These are phyloP conservation scores for Elsinoe ampelina DNA, from an alignment of 2,329 filamentous ascomycete species.

Conservation along the genomic window DNA sequence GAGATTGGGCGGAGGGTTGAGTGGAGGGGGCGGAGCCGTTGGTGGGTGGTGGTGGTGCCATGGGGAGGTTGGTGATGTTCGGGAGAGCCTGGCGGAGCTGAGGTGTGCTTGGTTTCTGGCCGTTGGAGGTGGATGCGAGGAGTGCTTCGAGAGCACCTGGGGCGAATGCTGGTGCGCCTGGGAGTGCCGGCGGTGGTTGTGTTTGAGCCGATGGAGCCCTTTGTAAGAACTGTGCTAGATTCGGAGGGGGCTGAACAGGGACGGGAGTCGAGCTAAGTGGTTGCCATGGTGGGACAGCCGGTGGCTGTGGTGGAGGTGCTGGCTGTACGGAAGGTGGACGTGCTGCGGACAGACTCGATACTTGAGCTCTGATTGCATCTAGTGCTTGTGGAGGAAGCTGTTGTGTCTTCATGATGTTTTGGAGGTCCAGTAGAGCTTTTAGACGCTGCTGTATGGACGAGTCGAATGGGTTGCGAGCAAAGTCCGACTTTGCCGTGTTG, in stretches of 20 bases:
- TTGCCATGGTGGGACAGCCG: conserved; percentile 23
- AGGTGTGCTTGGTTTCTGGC: conserved; percentile 29
- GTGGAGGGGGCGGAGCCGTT: conserved; percentile 13
- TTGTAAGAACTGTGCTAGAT: conserved; percentile 17
- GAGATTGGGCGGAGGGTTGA: conserved; percentile 16
- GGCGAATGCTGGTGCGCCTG: conserved; percentile 21
- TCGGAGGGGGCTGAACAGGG: conserved; percentile 14
- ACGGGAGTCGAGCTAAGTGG: conserved; percentile 20
- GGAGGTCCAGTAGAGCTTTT: conserved; percentile 76
- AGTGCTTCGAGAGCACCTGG: conserved; percentile 26
- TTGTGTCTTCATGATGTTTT: conserved; percentile 68
- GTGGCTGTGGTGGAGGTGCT: conserved; percentile 21
- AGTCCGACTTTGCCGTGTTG: conserved; percentile 59
- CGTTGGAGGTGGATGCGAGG: conserved; percentile 27
- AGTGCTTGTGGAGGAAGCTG: conserved; percentile 73
- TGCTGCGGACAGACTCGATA: conserved; percentile 63
- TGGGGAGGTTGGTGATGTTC: conserved; percentile 23
- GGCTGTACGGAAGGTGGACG: conserved; percentile 19
- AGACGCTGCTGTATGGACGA: conserved; percentile 66
- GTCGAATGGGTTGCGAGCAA: conserved; percentile 68
- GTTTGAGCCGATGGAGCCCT: conserved; percentile 16
- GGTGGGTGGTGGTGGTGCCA: conserved; percentile 12
- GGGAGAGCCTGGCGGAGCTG: conserved; percentile 27
- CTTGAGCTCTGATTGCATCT: conserved; percentile 73
- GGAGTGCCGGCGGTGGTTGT: conserved; percentile 19